Base-by-base conservation (phyloP, 1,284 basidiomycete genomes). In the Boletus smithii region DNA sequence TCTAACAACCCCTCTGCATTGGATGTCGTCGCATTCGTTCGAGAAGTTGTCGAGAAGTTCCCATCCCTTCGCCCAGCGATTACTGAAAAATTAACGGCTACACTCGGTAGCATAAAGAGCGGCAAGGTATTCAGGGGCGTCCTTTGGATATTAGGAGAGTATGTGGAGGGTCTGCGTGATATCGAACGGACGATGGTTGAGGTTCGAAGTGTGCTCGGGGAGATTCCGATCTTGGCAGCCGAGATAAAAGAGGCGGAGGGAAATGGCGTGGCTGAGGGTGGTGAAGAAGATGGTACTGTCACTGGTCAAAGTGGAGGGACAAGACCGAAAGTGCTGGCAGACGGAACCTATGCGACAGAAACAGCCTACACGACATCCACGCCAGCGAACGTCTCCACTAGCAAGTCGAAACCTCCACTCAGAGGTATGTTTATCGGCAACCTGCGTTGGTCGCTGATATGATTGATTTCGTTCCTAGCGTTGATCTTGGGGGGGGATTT, bases 1-100 rank as follows among this genome's bases (percentile, higher is more conserved):
- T 87, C 91, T 5, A 95, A 87, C 73, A 97, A 97, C 72, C 89
- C 94, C 1, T 92, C 91, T 8, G 94, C 95, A 0, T 80, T 97
- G 34, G 95, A 98, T 62, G 95, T 98, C 38, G 94, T 98, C 48
- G 80, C 94, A 2, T 98, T 98, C 65, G 94, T 98, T 44, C 84
- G 92, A 22, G 95, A 99, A 71, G 95, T 99, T 18, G 95, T 98
- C 44, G 94, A 99, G 68, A 97, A 97, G 68, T 99, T 98, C 83
- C 95, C 95, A 3, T 72, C 83, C 50, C 80, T 99, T 18, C 89
- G 97, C 8, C 68, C 77, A 2, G 79, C 86, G 8, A 95, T 99
- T 61, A 88, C 91, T 48, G 83, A 90, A 61, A 93, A 92, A 65
- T 83, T 99, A 38, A 82, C 90, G 40, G 74, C 83, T 39, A 92